These are phyloP conservation scores for Spizellomyces punctatus DNA, from an alignment of 192 early-diverging fungal genomes.

Conservation along the genomic window DNA sequence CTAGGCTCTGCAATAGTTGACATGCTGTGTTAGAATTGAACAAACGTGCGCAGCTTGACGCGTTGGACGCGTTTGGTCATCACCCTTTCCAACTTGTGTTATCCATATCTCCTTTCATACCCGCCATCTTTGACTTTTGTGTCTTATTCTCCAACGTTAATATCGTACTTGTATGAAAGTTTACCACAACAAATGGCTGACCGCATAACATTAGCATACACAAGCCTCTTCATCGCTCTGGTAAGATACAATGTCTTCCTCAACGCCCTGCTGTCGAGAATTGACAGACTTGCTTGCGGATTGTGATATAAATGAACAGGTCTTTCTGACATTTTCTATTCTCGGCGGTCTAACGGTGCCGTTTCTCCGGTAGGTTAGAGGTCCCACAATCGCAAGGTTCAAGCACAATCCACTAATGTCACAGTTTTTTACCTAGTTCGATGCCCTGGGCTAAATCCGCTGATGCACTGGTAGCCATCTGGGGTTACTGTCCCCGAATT, in stretches of 20 bases:
- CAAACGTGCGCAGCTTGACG: too few species aligned
- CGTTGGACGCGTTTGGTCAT: too few species aligned
- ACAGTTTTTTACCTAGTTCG: too few species aligned
- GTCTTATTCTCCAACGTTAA: too few species aligned
- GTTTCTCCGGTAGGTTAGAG: conserved; percentile 2
- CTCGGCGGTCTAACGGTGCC: conserved; percentile 20
- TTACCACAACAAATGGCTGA: not conserved
- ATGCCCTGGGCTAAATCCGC: conserved; percentile 17
- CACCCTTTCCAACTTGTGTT: too few species aligned
- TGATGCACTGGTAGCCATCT: not conserved
- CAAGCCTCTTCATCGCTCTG: conserved; percentile 1
- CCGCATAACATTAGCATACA: not conserved
- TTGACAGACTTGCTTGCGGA: not conserved
- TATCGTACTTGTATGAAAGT: too few species aligned
- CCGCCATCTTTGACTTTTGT: too few species aligned
- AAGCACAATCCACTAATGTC: too few species aligned
- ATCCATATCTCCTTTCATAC: too few species aligned
- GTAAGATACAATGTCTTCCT: not conserved
- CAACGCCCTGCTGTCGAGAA: not conserved
- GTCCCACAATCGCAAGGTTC: too few species aligned
- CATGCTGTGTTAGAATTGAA: too few species aligned
- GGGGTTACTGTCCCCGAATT: conserved; percentile 23
- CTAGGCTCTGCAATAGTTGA: too few species aligned
- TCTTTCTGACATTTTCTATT: conserved; percentile 13
- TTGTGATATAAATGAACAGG: not conserved